A percentile compares a stretch with the other conserved stretches of the same genome.
These are phyloP conservation scores for Rhododendron ovatum DNA, from an alignment of 148 eudicot genomes.

Conservation along the genomic window DNA sequence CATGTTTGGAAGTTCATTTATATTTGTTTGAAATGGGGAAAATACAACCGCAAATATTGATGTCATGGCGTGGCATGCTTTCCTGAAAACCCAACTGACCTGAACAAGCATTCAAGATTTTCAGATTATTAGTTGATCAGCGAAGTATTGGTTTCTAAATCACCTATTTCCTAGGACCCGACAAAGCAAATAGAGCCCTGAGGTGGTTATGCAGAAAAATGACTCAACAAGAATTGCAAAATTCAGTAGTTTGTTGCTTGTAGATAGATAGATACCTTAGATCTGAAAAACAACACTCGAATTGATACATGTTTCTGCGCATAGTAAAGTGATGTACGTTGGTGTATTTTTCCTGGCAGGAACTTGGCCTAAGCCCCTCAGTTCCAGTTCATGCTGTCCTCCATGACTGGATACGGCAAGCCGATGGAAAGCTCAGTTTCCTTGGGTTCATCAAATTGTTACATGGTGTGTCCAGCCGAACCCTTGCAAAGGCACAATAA, in stretches of 20 bases:
- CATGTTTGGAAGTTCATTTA: not conserved
- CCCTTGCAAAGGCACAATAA: conserved; percentile 29
- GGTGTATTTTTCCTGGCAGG: conserved; percentile 27
- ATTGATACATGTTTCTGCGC: not conserved
- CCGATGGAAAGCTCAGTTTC: conserved; percentile 59
- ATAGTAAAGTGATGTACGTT: not conserved
- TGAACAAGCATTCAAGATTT: not conserved
- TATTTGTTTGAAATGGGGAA: not conserved
- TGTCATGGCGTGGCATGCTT: not conserved
- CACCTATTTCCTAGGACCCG: not conserved
- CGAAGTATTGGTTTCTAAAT: not conserved
- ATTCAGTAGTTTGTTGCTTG: not conserved
- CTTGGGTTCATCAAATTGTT: conserved; percentile 54
- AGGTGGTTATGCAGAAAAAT: not conserved
- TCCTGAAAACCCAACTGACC: not conserved
- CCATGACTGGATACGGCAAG: conserved; percentile 52
- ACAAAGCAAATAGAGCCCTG: not conserved
- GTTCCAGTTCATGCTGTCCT: conserved; percentile 55
- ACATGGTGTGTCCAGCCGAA: conserved; percentile 38
- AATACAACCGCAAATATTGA: not conserved
- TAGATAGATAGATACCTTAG: not conserved
- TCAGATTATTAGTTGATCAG: not conserved
- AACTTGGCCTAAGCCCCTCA: conserved; percentile 52
- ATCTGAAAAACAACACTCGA: not conserved
- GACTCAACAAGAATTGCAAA: not conserved